Conservation (phyloP, 2,329 filamentous ascomycete genomes). For the Albifimbria verrucaria region DNA sequence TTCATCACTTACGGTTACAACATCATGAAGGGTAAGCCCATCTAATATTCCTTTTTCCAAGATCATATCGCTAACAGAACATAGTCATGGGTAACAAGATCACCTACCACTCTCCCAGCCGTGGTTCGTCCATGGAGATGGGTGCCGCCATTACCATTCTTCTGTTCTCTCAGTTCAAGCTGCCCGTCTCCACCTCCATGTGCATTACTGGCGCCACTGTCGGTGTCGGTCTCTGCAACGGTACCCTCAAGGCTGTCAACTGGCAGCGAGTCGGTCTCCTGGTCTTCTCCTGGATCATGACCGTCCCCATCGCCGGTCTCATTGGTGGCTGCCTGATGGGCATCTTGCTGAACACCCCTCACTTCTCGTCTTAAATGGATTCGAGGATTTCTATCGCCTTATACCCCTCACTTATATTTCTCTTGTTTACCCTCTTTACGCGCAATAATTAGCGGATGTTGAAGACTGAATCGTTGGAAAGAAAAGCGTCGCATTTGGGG, state of each 20-base stretch:
- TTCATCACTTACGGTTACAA: conserved; percentile 77
- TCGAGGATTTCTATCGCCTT: neutral
- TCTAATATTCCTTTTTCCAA: neutral
- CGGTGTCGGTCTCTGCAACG: conserved; percentile 75
- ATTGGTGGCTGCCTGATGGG: conserved; percentile 39
- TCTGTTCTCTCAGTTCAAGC: conserved; percentile 70
- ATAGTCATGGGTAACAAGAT: conserved; percentile 78
- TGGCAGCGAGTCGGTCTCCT: conserved; percentile 69
- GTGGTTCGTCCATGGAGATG: conserved; percentile 72
- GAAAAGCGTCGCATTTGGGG: neutral
- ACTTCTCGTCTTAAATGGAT: conserved; percentile 21
- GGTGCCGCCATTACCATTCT: conserved; percentile 74
- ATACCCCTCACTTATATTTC: neutral
- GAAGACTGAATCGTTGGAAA: neutral
- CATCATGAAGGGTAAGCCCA: conserved; percentile 72
- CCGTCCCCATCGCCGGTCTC: conserved; percentile 38
- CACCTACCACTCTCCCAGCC: conserved; percentile 61
- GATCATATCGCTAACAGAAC: conserved; percentile 11
- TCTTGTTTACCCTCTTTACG: neutral
- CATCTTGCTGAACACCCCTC: conserved; percentile 36
- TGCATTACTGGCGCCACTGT: conserved; percentile 79
- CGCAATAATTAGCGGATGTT: neutral
- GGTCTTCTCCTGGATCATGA: conserved; percentile 57
- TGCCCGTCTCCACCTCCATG: conserved; percentile 75
- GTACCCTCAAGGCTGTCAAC: conserved; percentile 69